Conservation (phyloP, 257 asterid genomes). For the Rehmannia glutinosa region DNA sequence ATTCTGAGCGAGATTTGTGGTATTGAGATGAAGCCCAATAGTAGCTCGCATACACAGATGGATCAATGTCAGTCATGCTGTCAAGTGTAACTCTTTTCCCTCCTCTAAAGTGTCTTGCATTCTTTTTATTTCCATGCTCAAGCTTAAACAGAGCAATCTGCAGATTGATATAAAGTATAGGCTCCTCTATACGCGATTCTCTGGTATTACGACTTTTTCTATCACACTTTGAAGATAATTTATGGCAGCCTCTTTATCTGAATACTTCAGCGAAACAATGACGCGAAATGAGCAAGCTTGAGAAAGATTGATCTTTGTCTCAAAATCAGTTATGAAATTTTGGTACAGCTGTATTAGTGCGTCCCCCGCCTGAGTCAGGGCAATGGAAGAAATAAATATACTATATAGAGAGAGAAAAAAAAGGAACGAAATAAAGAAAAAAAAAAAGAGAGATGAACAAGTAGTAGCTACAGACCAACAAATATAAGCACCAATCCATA, state of each 20-base stretch:
- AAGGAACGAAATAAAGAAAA: neutral
- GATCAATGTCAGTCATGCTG: conserved; percentile 96
- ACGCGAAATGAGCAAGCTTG: conserved; percentile 93
- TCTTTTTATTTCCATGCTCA: conserved; percentile 84
- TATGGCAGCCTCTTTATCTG: conserved; percentile 82
- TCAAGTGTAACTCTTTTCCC: conserved; percentile 86
- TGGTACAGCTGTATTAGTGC: conserved; percentile 83
- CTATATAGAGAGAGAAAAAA: neutral
- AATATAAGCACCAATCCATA: no score
- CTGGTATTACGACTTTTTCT: conserved; percentile 78
- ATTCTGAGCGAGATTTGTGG: conserved; percentile 71
- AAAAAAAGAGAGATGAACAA: neutral
- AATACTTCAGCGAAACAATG: conserved; percentile 72
- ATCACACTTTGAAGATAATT: conserved; percentile 81
- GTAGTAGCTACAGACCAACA: no score
- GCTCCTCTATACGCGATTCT: conserved; percentile 81
- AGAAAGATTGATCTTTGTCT: conserved; percentile 91
- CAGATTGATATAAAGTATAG: conserved; percentile 78
- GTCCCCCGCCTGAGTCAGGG: conserved; percentile 71
- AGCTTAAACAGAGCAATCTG: conserved; percentile 77
- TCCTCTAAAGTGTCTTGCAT: conserved; percentile 86
- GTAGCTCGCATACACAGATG: conserved; percentile 83
- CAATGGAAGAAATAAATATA: conserved; percentile 16
- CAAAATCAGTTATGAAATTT: conserved; percentile 86
- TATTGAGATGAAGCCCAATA: conserved; percentile 93